Conservation (phyloP, 176 grass and related monocot species). For the Musa itinerans region DNA sequence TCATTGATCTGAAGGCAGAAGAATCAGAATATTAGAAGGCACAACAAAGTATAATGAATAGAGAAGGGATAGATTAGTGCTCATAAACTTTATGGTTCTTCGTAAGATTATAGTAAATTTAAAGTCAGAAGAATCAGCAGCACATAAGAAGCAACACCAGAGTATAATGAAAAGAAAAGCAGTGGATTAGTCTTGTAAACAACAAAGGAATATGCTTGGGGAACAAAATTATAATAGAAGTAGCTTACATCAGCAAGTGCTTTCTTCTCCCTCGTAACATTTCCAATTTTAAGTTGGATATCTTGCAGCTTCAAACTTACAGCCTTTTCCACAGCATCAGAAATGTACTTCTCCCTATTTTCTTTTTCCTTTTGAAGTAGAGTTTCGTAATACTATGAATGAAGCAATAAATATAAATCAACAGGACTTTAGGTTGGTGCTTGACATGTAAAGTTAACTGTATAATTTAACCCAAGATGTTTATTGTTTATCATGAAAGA, state of each 20-base stretch:
- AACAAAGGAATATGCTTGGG: background rate
- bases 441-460: background rate
- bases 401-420: background rate
- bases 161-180: constrained; percentile 7
- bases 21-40: background rate
- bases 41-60: constrained; percentile 1
- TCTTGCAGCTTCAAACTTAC: constrained; percentile 53
- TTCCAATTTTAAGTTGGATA: constrained; percentile 57
- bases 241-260: constrained; percentile 50
- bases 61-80: constrained; percentile 7
- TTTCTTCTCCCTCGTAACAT: constrained; percentile 57
- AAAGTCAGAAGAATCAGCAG: no score
- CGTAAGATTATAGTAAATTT: no score
- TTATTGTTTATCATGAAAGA: background rate
- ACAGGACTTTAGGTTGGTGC: background rate
- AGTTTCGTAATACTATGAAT: constrained; percentile 72
- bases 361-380: constrained; percentile 59
- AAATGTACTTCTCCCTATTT: constrained; percentile 46
- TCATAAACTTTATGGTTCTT: background rate
- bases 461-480: background rate
- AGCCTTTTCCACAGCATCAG: constrained; percentile 54
- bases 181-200: background rate
- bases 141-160: constrained; percentile 7
- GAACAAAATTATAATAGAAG: constrained; percentile 7
- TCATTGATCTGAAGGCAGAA: constrained; percentile 55